Conservation (phyloP, 495 filamentous ascomycete species). For the Acidomyces sp. region DNA sequence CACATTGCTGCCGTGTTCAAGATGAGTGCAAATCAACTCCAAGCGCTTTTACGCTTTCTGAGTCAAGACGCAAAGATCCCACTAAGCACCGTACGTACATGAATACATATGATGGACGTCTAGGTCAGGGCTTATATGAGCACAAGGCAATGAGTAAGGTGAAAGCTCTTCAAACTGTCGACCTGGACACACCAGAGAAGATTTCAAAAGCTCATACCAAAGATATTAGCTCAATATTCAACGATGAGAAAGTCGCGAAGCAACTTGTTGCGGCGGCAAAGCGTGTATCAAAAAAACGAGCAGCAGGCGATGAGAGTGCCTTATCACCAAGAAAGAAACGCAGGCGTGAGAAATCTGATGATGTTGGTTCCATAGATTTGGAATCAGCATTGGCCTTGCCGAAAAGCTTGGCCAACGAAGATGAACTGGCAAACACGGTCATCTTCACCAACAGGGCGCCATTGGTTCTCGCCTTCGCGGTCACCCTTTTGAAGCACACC, state of each 20-base stretch:
- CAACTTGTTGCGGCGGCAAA: conserved; percentile 47
- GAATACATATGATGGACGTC: conserved; percentile 44
- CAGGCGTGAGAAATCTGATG: conserved; percentile 27
- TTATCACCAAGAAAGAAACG: conserved; percentile 22
- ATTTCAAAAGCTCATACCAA: conserved; percentile 47
- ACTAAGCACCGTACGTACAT: conserved; percentile 54
- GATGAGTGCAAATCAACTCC: conserved; percentile 13
- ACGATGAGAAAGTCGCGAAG: conserved; percentile 59
- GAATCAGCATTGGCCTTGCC: conserved; percentile 57
- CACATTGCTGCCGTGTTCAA: no score
- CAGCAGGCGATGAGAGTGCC: conserved; percentile 13
- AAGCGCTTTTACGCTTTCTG: conserved; percentile 59
- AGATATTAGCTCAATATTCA: conserved; percentile 45
- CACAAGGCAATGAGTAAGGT: conserved; percentile 13
- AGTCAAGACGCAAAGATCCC: conserved; percentile 60
- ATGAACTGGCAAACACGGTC: conserved; percentile 36
- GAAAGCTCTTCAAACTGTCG: conserved; percentile 9
- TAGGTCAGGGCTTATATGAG: conserved; percentile 42
- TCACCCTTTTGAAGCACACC: conserved; percentile 57
- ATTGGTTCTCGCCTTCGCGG: conserved; percentile 66
- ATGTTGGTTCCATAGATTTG: conserved; percentile 37
- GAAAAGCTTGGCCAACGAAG: conserved; percentile 38
- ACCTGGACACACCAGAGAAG: conserved; percentile 31
- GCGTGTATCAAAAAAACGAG: conserved; percentile 49
- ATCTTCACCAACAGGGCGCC: conserved; percentile 68